These are phyloP conservation scores for Tephrocybe sp. DNA, from an alignment of 768 basidiomycete species.

Conservation along the genomic window DNA sequence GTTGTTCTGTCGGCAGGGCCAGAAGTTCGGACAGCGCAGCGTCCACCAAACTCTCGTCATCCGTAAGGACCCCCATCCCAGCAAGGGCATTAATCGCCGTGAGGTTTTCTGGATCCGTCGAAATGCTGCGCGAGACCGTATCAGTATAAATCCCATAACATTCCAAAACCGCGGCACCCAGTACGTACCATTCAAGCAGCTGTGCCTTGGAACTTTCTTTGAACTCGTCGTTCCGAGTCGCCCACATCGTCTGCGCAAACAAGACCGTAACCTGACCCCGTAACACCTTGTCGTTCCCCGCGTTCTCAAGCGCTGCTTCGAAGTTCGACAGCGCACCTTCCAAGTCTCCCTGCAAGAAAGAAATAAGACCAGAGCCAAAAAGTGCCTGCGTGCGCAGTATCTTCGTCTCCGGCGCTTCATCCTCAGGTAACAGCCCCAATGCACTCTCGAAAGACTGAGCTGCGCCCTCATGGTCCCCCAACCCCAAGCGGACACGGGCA, in stretches of 20 bases:
- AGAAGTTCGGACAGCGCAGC: slow-evolving; percentile 84
- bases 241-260: slow-evolving; percentile 88
- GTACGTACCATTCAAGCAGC: slow-evolving; percentile 75
- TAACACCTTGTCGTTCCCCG: slow-evolving; percentile 44
- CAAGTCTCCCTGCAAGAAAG: slow-evolving; percentile 61
- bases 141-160: slow-evolving; percentile 1
- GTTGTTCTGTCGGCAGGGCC: slow-evolving; percentile 61
- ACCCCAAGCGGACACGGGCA: slow-evolving; percentile 70
- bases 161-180: neutral
- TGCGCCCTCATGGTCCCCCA: slow-evolving; percentile 56
- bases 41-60: slow-evolving; percentile 77
- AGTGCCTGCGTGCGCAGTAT: slow-evolving; percentile 59
- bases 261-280: slow-evolving; percentile 71
- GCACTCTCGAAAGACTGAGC: slow-evolving; percentile 70
- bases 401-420: slow-evolving; percentile 31
- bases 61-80: slow-evolving; percentile 84
- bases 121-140: slow-evolving; percentile 52
- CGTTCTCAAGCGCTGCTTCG: slow-evolving; percentile 61
- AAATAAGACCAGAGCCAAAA: slow-evolving; percentile 71
- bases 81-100: slow-evolving; percentile 80
- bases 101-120: slow-evolving; percentile 73
- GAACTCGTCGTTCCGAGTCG: slow-evolving; percentile 70
- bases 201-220: slow-evolving; percentile 74
- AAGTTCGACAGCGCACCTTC: slow-evolving; percentile 63
- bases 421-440: slow-evolving; percentile 63